phyloP scores from a whole-genome alignment of 441 rosid species.

The Theobroma grandiflorum region DNA sequence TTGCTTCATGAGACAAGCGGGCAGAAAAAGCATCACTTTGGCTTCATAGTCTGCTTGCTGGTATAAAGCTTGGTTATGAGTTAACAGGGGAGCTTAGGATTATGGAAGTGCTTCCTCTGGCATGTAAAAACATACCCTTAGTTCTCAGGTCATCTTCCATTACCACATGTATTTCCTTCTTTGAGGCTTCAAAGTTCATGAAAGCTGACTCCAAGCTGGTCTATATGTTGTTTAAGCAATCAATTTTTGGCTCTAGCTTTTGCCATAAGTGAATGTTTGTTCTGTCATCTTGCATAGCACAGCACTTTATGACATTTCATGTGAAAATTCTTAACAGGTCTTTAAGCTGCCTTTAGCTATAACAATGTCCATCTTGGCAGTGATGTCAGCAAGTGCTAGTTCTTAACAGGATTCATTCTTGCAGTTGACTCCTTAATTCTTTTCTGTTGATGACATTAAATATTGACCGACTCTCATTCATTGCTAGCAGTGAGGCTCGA shows the following conservation, averaged over 20 bases:
- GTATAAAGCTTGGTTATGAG: background rate
- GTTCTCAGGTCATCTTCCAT: background rate
- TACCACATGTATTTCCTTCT: background rate
- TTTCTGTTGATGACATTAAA: background rate
- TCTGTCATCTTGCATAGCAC: background rate
- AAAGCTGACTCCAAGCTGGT: background rate
- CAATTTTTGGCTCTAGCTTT: background rate
- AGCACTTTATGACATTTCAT: background rate
- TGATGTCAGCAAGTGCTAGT: background rate
- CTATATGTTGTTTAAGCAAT: constrained; percentile 9
- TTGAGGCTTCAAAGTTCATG: background rate
- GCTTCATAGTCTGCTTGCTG: background rate
- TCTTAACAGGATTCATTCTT: background rate
- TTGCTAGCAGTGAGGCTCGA: background rate
- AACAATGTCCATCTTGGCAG: background rate
- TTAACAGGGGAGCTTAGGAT: background rate
- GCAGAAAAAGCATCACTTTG: background rate
- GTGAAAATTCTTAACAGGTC: background rate
- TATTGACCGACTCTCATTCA: background rate
- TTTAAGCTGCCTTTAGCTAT: background rate
- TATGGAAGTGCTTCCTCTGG: background rate
- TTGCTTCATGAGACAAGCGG: background rate
- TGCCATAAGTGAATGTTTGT: constrained; percentile 4
- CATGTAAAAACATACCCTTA: background rate
- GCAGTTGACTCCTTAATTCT: background rate